Evolutionary conservation across 768 basidiomycete genomes (phyloP).

Genomic region (Psilocybe sp.): DNA sequence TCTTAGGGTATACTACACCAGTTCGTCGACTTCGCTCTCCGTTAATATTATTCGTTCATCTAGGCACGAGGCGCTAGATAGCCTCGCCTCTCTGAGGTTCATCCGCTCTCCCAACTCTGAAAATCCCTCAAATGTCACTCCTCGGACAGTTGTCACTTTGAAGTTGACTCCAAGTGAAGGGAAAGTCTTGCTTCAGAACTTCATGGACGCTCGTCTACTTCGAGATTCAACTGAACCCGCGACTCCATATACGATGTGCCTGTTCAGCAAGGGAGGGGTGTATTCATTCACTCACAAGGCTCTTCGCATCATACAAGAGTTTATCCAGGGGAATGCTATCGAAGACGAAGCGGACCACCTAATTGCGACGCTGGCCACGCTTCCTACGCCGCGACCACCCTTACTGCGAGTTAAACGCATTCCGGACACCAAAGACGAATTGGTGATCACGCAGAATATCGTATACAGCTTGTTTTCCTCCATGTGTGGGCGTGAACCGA

Average conservation of each 20-base stretch:
- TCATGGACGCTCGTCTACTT: constrained; percentile 4
- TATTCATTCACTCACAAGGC: constrained; percentile 9
- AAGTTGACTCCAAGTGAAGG: constrained; percentile 1
- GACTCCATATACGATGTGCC: background rate
- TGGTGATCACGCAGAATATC: constrained; percentile 6
- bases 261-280: constrained; percentile 3
- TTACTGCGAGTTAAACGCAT: constrained; percentile 6
- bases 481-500: constrained; percentile 3
- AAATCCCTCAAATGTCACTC: background rate
- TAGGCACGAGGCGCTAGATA: constrained; percentile 9
- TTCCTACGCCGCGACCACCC: constrained; percentile 3
- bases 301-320: constrained; percentile 4
- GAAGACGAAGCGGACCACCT: constrained; percentile 10
- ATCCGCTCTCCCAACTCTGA: background rate
- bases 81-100: constrained; percentile 5
- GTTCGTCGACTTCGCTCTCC: background rate
- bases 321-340: constrained; percentile 4
- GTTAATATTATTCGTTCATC: background rate
- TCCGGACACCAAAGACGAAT: constrained; percentile 3
- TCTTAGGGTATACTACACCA: constrained; percentile 1
- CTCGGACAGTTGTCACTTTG: background rate
- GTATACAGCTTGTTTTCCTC: constrained; percentile 4
- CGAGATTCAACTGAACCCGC: constrained; percentile 1
- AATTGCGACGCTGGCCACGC: constrained; percentile 1
- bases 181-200: constrained; percentile 5